Base-by-base conservation (phyloP, 495 filamentous ascomycete genomes). In the Penicillium fimorum region DNA sequence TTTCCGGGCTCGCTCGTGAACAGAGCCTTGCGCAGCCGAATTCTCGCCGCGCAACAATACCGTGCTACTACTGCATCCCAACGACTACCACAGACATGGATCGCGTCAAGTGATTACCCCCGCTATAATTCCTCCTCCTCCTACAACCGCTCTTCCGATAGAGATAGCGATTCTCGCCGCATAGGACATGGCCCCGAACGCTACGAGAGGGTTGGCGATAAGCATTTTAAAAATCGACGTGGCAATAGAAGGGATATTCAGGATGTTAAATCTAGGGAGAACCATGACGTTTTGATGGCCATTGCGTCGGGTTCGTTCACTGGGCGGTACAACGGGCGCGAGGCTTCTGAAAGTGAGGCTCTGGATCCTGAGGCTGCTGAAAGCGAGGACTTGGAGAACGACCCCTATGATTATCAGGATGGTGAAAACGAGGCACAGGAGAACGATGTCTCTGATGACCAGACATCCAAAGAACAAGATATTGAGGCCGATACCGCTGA, bases 21-120 rank as follows among this genome's bases (percentile, higher is more conserved):
- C 52, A 69, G 66, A 62, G 59, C 61, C 62, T 46, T 64, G 53
- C 66, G 63, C 56, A 66, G 61, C 29, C 55, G 59, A 64, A 27
- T 59, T 35, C 44, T 60, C 29, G 25, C 40, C 18, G 47, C 41
- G 22, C 59, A 44, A 32, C 57, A 60, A 40, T 56, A 55, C 35
- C 50, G 63, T 24, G 37, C 58, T 6, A 41, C 29, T 17, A 41
- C 49, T 15, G 43, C 42, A 24, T 25, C 53, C 24, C 52, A 33
- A 47, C 25, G 13, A 32, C 25, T 38, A 9, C 49, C 54, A 27
- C 25, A 33, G n/a, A 24, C 54, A 50, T 35, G 17, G 33, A 33
- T 38, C 27, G 15, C 42, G 0, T 27, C 32, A 6, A 29, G 9
- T 20, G 2, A n/a, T 4, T 27, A n/a, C 24, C 29, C 27, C 10